Percentiles rank a stretch among this genome's conserved stretches.
Evolutionary conservation across 331 rosid genomes (phyloP).

Genomic region (Ulmus americana): DNA sequence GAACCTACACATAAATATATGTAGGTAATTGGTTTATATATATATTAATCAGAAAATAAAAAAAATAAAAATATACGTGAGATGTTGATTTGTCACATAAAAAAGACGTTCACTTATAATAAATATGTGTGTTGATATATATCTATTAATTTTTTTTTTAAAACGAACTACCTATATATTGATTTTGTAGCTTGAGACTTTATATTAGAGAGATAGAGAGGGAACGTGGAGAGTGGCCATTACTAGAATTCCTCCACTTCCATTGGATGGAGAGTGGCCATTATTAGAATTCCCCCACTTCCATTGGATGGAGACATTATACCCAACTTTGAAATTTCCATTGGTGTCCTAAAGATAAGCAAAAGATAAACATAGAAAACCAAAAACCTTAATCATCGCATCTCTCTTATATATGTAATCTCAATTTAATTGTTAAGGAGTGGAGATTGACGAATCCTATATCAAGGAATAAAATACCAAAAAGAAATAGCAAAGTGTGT

Average conservation of each 20-base stretch:
- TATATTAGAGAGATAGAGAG: not conserved
- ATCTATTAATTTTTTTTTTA: not conserved
- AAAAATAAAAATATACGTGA: too few relatives aligned
- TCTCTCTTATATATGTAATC: not conserved
- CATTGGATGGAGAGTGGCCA: not conserved
- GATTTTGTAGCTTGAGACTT: not conserved
- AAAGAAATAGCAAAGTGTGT: slow-evolving; percentile 26
- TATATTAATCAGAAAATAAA: too few relatives aligned
- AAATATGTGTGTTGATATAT: not conserved
- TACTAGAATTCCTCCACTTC: slow-evolving; percentile 25
- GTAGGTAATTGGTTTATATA: too few relatives aligned
- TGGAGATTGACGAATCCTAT: slow-evolving; percentile 25
- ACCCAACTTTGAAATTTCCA: slow-evolving; percentile 1
- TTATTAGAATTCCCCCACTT: slow-evolving; percentile 21
- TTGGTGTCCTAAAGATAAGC: slow-evolving; percentile 21
- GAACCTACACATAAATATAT: too few relatives aligned
- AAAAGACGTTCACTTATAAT: too few relatives aligned
- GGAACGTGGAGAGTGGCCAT: slow-evolving; percentile 29
- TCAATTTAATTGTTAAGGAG: slow-evolving; percentile 1
- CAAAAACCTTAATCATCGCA: slow-evolving; percentile 5
- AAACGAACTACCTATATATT: not conserved
- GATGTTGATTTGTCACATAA: too few relatives aligned
- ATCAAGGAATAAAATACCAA: slow-evolving; percentile 18
- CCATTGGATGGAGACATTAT: slow-evolving; percentile 1
- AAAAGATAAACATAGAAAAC: slow-evolving; percentile 12